Percentiles rank a stretch among this genome's conserved stretches.
Evolutionary conservation across 2,329 filamentous ascomycete genomes (phyloP).

Genomic region (Amauroascus verrucosus): DNA sequence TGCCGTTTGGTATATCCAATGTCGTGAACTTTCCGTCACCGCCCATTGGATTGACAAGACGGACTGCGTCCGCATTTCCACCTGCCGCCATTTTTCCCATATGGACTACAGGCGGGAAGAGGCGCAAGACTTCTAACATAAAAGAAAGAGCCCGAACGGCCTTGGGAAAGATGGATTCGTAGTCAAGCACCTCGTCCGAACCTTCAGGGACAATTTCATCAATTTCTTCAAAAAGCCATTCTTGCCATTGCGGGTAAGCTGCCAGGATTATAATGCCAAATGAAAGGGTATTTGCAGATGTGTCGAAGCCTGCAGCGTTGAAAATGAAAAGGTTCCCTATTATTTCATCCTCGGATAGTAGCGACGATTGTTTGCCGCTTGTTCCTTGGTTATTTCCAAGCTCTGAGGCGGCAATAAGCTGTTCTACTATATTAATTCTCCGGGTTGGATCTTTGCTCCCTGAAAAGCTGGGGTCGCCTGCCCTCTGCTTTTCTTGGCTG

Average conservation of each 20-base stretch:
- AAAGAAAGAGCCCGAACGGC: conserved; percentile 38
- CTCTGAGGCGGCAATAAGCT: not conserved
- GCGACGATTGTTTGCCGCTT: not conserved
- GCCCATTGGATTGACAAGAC: not conserved
- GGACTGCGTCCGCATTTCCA: not conserved
- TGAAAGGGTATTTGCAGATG: conserved; percentile 42
- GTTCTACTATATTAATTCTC: not conserved
- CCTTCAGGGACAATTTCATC: conserved; percentile 24
- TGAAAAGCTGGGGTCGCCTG: not conserved
- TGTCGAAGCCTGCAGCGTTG: conserved; percentile 41
- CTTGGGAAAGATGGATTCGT: conserved; percentile 37
- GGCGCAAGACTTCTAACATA: conserved; percentile 32
- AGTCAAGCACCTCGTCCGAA: conserved; percentile 25
- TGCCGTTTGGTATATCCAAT: not conserved
- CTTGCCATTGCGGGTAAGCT: conserved; percentile 40
- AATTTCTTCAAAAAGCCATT: conserved; percentile 45
- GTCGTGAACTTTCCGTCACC: not conserved
- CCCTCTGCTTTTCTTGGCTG: not conserved
- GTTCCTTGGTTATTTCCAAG: not conserved
- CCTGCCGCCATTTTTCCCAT: not conserved
- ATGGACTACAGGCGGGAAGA: not conserved
- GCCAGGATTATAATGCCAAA: conserved; percentile 42
- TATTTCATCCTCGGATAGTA: conserved; percentile 32
- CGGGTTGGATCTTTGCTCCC: not conserved
- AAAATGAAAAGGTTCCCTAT: conserved; percentile 41